A percentile compares a stretch with the other conserved stretches of the same genome.
Evolutionary conservation across 169 alveolate genomes (phyloP).

Genomic region (Plasmodium inui): DNA sequence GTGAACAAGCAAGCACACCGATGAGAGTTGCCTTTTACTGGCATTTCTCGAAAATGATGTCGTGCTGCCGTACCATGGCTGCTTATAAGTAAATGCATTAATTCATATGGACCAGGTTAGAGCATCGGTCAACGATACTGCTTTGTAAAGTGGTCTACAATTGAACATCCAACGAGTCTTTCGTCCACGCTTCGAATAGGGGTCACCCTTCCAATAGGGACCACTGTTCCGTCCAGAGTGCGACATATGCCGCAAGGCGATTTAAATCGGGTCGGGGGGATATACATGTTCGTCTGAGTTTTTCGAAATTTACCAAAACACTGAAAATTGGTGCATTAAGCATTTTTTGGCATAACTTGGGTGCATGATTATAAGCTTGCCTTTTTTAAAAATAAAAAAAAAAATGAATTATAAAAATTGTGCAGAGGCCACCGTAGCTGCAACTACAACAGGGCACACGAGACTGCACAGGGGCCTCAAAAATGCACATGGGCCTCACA

Average conservation of each 20-base stretch:
- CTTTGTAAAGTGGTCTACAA: background rate
- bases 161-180: background rate
- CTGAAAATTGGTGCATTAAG: background rate
- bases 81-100: background rate
- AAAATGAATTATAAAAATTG: background rate
- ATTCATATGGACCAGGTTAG: background rate
- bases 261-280: background rate
- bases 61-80: background rate
- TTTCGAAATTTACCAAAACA: conserved; percentile 8
- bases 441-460: background rate
- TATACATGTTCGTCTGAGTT: background rate
- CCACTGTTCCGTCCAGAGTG: background rate
- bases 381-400: background rate
- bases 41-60: background rate
- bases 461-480: background rate
- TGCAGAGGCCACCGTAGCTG: background rate
- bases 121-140: background rate
- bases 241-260: background rate
- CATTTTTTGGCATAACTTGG: background rate
- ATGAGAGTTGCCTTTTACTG: background rate
- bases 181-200: background rate
- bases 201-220: background rate
- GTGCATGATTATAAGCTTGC: background rate
- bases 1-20: background rate
- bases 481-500: too few relatives aligned